Percentiles rank a stretch among this genome's conserved stretches.
phyloP scores from a whole-genome alignment of 371 early-diverging fungal genomes.

The Smittium mucronatum region DNA sequence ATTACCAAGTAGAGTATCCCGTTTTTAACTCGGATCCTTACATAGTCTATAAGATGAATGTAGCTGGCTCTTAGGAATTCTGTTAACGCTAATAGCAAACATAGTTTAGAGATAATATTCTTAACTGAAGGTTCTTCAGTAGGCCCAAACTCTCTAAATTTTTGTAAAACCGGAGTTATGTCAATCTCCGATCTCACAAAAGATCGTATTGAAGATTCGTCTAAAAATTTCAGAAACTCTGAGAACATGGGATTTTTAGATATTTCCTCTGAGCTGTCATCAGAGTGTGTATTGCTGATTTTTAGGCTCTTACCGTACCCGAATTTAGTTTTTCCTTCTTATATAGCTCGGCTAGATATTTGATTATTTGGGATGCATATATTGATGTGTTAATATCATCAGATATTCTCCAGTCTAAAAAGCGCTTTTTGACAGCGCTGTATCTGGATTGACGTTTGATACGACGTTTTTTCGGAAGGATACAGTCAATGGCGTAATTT shows the following conservation, averaged over 20 bases:
- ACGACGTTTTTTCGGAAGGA: background rate
- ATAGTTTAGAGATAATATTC: background rate
- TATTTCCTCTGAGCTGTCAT: background rate
- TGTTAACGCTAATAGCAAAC: background rate
- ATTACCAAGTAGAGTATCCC: background rate
- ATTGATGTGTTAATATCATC: background rate
- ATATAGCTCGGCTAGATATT: background rate
- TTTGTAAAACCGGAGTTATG: background rate
- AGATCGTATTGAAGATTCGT: background rate
- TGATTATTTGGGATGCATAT: background rate
- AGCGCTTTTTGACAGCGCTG: background rate
- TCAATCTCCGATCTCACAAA: background rate
- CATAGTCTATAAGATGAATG: background rate
- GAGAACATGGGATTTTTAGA: background rate
- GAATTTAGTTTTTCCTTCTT: background rate
- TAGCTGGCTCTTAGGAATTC: background rate
- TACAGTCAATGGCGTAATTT: background rate
- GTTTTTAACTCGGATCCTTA: background rate
- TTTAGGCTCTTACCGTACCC: background rate
- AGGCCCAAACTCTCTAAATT: background rate
- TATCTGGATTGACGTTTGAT: background rate
- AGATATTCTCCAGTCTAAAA: conserved; percentile 3
- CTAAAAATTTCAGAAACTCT: background rate
- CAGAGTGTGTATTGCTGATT: background rate
- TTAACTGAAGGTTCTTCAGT: background rate